Evolutionary conservation across 2,329 filamentous ascomycete species (phyloP).

Genomic region (Akanthomyces uredinophilus): DNA sequence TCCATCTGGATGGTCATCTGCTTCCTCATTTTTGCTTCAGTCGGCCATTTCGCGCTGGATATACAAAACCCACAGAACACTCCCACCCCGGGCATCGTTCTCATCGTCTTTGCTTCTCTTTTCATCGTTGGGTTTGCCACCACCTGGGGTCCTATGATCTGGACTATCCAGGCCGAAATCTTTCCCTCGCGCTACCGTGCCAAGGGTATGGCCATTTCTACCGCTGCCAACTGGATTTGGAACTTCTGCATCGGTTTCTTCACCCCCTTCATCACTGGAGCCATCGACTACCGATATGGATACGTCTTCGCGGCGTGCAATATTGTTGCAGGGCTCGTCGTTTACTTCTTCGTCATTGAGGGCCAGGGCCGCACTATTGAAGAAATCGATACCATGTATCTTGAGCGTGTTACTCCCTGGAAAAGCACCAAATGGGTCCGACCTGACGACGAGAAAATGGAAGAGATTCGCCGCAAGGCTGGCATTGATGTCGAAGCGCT

Average conservation of each 20-base stretch:
- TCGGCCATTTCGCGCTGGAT: conserved; percentile 45
- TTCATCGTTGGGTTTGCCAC: conserved; percentile 63
- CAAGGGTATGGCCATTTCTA: conserved; percentile 55
- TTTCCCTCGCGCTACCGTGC: conserved; percentile 59
- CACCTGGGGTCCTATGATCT: conserved; percentile 62
- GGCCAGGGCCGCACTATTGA: conserved; percentile 68
- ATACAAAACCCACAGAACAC: conserved; percentile 29
- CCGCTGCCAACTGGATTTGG: conserved; percentile 62
- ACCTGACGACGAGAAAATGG: conserved; percentile 39
- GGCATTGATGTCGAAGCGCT: conserved; percentile 33
- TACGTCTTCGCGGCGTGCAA: conserved; percentile 73
- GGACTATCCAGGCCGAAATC: conserved; percentile 60
- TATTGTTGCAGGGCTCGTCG: conserved; percentile 56
- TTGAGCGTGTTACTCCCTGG: conserved; percentile 58
- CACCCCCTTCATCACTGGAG: conserved; percentile 69
- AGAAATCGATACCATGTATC: conserved; percentile 76
- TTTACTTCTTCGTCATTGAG: conserved; percentile 76
- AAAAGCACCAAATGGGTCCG: conserved; percentile 53
- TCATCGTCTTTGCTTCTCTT: conserved; percentile 59
- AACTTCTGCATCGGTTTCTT: conserved; percentile 75
- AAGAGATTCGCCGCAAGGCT: conserved; percentile 36
- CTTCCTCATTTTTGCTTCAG: conserved; percentile 53
- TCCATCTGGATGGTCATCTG: conserved; percentile 56
- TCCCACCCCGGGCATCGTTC: conserved; percentile 46
- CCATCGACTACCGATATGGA: conserved; percentile 68